Base-by-base conservation (phyloP, 768 basidiomycete species). In the Lentinula lateritia region DNA sequence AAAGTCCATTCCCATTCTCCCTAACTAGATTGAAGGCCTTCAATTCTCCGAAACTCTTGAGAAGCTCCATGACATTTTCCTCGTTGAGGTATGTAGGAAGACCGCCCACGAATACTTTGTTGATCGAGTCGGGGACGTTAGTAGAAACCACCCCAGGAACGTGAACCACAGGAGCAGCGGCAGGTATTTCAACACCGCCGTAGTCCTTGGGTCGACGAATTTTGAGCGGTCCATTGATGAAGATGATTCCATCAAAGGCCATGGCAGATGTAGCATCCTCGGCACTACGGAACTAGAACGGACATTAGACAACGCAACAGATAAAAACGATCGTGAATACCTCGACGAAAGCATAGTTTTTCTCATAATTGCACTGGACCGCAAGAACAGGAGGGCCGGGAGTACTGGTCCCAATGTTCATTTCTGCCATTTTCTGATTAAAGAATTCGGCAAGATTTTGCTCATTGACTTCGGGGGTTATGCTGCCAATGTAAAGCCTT, bases 261-360 rank as follows among this genome's bases (percentile, higher is more conserved):
- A 99, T 93, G 1, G 95, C 97, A 42, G 92, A 86, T 1, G 96
- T 95, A 8, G 95, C 95, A 74, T 98, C 96, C 70, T 98, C 93
- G 8, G 95, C 89, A 64, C 92, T 95, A 61, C 96, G 94, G 82
- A 98, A 98, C 96, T 98, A 68, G n/a, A 62, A 56, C 64, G 59
- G 28, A 59, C 66, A 43, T 61, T 34, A 67, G 16, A 39, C 45
- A 43, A 60, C 38, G 36, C 20, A 20, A 10, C 23, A 60, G 3
- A n/a, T 56, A 23, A 23, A 46, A 23, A 34, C 52, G 28, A 50
- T 52, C 32, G 18, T 10, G 42, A 69, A 81, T 64, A 96, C 96
- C 81, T 99, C 97, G 57, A 98, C 91, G 71, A 98, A 99, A 1
- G 97, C 97, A 71, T 98, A 99, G 68, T 93, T 95, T 81, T 98